A percentile compares a stretch with the other conserved stretches of the same genome.
Conservation (phyloP, 1,284 basidiomycete genomes). For the Megacollybia platyphylla region DNA sequence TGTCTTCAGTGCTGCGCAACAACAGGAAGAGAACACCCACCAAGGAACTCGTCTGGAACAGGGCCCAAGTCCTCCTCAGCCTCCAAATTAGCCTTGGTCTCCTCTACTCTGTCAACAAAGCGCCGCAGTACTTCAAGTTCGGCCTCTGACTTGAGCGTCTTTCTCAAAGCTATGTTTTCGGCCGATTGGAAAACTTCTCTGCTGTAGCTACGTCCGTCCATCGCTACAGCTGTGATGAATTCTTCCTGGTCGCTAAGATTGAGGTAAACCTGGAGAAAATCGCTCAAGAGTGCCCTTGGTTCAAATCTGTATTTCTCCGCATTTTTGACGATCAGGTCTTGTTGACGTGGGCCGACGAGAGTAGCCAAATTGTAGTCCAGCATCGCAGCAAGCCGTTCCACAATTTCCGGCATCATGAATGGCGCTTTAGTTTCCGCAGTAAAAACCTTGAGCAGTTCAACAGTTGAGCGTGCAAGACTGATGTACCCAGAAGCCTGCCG, state of each 20-base stretch:
- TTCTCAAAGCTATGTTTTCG: slow-evolving; percentile 53
- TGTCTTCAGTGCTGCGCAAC: slow-evolving; percentile 6
- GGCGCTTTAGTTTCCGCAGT: slow-evolving; percentile 86
- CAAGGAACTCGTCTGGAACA: slow-evolving; percentile 90
- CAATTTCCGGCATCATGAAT: slow-evolving; percentile 95
- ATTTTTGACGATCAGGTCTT: slow-evolving; percentile 78
- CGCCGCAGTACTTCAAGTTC: slow-evolving; percentile 67
- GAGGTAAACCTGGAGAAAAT: slow-evolving; percentile 86
- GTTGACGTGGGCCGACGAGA: slow-evolving; percentile 79
- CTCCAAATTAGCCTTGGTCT: slow-evolving; percentile 63
- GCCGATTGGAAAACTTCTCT: slow-evolving; percentile 80
- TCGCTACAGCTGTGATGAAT: slow-evolving; percentile 85
- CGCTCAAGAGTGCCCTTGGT: slow-evolving; percentile 73
- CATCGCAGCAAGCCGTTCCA: slow-evolving; percentile 93
- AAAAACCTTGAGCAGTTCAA: slow-evolving; percentile 84
- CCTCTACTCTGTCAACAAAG: slow-evolving; percentile 81
- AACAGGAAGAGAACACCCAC: slow-evolving; percentile 26
- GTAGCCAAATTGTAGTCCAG: slow-evolving; percentile 90
- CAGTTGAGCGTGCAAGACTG: slow-evolving; percentile 77
- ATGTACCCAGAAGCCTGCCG: slow-evolving; percentile 79
- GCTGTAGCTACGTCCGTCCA: slow-evolving; percentile 86
- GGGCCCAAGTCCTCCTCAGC: slow-evolving; percentile 92
- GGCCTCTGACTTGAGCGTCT: slow-evolving; percentile 64
- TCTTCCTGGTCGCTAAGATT: slow-evolving; percentile 75
- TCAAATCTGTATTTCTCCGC: slow-evolving; percentile 87